Base-by-base conservation (phyloP, 257 asterid species). In the Penstemon eatonii region DNA sequence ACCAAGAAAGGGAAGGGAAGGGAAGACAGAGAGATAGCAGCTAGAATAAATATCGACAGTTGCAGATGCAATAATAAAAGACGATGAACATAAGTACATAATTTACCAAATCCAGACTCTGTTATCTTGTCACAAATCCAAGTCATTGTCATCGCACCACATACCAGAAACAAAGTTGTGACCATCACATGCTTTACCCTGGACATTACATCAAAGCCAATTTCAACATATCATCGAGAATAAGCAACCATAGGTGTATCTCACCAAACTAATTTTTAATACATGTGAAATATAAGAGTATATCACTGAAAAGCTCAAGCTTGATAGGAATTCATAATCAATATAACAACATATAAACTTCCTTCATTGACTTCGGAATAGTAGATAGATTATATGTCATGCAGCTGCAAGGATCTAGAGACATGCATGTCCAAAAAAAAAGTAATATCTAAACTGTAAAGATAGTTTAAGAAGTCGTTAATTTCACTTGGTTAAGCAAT, bases 61-160 rank as follows among this genome's bases (percentile, higher is more conserved):
- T 45, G 54, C 58, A 64, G 12, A 25, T 13, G 53, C 47, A 45
- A 39, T 56, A 45, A 68, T 54, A 15, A 60, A 19, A 60, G 52
- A 3, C 18, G n/a, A 11, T 56, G 51, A 60, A 64, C 25, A 56
- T 37, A 18, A 15, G 50, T 53, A 69, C 19, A 49, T 45, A 33
- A 65, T 33, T 46, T 91, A 94, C 97, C 99, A 70, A 94, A 94
- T 71, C 99, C 99, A 40, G 96, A 84, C 76, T 94, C 99, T 3
- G 99, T 15, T 75, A 94, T 94, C 79, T 82, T 84, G 81, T 94
- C 99, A 45, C 92, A 91, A 41, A 94, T 94, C 97, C 97, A 89
- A 58, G 91, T 85, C 84, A 83, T 83, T 67, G 96, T 89, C 96
- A 94, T 91, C 37, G 97, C 99, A 76, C 99, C 99, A 71, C 89